Evolutionary conservation across 1,139 yeast species (phyloP).

Genomic region (Arxiozyma slooffiae): DNA sequence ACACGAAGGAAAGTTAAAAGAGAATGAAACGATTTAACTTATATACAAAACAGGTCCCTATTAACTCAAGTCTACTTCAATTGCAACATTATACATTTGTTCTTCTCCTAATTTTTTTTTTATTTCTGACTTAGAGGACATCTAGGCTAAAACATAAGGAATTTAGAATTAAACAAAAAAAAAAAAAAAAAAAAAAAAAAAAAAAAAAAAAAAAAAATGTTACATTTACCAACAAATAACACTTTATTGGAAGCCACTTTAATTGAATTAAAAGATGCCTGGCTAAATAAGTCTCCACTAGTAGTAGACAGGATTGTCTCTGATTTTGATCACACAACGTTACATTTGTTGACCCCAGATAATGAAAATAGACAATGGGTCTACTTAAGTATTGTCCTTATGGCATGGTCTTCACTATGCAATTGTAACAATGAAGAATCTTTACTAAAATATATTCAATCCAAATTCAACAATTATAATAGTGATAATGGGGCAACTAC

Average conservation of each 20-base stretch:
- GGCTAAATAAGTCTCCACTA: slow-evolving; percentile 36
- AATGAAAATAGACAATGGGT: slow-evolving; percentile 14
- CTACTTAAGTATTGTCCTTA: slow-evolving; percentile 35
- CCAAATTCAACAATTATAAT: neutral
- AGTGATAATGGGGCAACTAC: neutral
- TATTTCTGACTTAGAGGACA: too few species aligned
- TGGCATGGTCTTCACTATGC: slow-evolving; percentile 34
- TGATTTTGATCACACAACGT: slow-evolving; percentile 92
- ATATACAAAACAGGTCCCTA: too few species aligned
- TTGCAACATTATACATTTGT: too few species aligned
- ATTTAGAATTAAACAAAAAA: too few species aligned
- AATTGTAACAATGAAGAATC: slow-evolving; percentile 14
- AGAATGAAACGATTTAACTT: too few species aligned
- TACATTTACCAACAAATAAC: slow-evolving; percentile 41
- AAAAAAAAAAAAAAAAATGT: slow-evolving; percentile 34
- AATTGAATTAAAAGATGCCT: slow-evolving; percentile 29
- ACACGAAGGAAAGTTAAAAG: too few species aligned
- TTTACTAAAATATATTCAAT: neutral
- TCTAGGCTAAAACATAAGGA: too few species aligned
- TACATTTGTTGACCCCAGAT: slow-evolving; percentile 64
- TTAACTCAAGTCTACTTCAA: too few species aligned
- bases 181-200: too few species aligned
- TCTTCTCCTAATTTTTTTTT: too few species aligned
- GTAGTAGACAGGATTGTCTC: slow-evolving; percentile 83
- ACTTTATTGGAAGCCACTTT: slow-evolving; percentile 39